Evolutionary conservation across 106 monocot genomes (phyloP), one percentile per base, ranked within the genome.

Genomic region (Gastrodia elata): DNA sequence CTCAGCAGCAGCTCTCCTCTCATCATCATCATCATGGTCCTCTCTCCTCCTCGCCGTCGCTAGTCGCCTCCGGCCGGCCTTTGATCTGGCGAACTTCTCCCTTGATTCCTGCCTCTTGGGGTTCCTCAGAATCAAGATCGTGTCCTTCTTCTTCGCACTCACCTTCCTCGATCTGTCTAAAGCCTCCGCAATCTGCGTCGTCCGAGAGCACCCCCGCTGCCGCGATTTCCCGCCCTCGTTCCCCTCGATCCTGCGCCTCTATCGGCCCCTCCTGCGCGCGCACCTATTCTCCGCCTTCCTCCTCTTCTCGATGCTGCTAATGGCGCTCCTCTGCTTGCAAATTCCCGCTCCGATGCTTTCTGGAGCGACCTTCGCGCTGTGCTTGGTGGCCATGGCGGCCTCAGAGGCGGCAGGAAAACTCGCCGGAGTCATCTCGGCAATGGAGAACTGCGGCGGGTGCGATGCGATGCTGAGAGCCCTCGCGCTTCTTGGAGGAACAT

Each of bases 121-220:
- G 30, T 73, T 86, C 14, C 73, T 93, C 68, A 78, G 75, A 20
- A 36, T 80, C 64, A 93, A 88, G 71, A 78, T 98, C 64, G 56
- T 73, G 71, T 76, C 88, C 2, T 77, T 98, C 11, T 93, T 93
- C 22, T 84, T 98, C 71, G 64, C 78, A 15, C 78, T 88, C 68
- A 88, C 91, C 39, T 93, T 88, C 78, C 75, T 98, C 1, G 36
- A 85, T 14, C 48, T 91, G 2, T 90, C 91, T 64, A 93, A 91
- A 70, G 81, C 91, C 9, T 80, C 75, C 36, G 55, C 91, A 24
- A 71, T 91, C 39, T 78, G 28, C 1, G 76, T 75, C 34, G 20
- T 81, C 27, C 73, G 64, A 28, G 36, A 77, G 5, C 46, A 13
- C 33, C 22, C 64, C 9, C 68, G 27, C 0, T 8, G 26, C 26